A percentile compares a stretch with the other conserved stretches of the same genome.
Evolutionary conservation across 2,329 filamentous ascomycete species (phyloP).

Genomic region (Alternaria triticina): DNA sequence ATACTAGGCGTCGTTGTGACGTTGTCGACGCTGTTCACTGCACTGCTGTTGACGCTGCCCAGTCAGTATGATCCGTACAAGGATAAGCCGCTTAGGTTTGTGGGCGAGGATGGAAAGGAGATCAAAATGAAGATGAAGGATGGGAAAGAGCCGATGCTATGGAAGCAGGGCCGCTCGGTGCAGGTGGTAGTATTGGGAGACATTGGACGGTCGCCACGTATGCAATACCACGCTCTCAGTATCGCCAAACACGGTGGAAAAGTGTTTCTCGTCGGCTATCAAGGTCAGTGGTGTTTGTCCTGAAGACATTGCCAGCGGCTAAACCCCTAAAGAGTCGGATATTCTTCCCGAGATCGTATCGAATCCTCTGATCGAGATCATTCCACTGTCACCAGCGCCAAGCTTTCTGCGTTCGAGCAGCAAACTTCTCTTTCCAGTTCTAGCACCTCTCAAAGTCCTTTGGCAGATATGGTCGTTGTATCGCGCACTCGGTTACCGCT

Average conservation of each 20-base stretch:
- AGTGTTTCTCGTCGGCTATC: conserved; percentile 88
- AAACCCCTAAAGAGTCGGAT: conserved; percentile 68
- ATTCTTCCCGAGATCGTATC: conserved; percentile 77
- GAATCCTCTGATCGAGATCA: conserved; percentile 72
- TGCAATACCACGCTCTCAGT: conserved; percentile 98
- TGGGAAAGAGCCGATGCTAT: conserved; percentile 26
- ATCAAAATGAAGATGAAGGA: conserved; percentile 26
- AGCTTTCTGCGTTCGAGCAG: conserved; percentile 69
- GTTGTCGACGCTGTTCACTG: conserved; percentile 56
- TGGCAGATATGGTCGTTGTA: conserved; percentile 80
- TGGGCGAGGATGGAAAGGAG: conserved; percentile 35
- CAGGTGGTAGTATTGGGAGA: conserved; percentile 94
- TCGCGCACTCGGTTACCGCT: conserved; percentile 73
- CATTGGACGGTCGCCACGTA: conserved; percentile 92
- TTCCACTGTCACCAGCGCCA: conserved; percentile 73
- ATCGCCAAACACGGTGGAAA: conserved; percentile 80
- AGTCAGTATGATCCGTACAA: conserved; percentile 56
- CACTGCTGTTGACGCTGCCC: conserved; percentile 61
- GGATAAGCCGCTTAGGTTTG: conserved; percentile 30
- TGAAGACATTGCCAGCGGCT: not conserved
- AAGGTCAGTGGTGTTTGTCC: conserved; percentile 59
- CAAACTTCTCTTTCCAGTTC: conserved; percentile 75
- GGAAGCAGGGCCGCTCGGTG: conserved; percentile 58
- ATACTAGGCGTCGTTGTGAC: conserved; percentile 49
- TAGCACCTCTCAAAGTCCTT: conserved; percentile 83